Conservation (phyloP, 2,329 filamentous ascomycete genomes). For the Neobulgaria alba region DNA sequence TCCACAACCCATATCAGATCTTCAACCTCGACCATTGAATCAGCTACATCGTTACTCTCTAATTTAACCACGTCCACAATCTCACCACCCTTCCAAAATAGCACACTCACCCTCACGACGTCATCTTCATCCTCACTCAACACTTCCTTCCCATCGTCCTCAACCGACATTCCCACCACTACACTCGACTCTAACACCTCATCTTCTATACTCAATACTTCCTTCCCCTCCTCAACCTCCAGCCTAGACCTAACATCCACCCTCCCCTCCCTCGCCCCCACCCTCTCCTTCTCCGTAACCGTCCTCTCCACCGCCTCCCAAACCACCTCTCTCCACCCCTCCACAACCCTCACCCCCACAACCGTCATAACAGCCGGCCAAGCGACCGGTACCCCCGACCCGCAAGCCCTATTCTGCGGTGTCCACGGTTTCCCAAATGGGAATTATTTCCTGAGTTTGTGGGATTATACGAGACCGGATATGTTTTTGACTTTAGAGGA, state of each 20-base stretch:
- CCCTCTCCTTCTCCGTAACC: constrained; percentile 21
- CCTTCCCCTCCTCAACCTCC: neutral
- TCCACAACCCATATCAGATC: no score
- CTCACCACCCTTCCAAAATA: no score
- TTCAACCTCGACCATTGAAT: no score
- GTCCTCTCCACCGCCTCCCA: constrained; percentile 25
- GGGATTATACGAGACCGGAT: constrained; percentile 28
- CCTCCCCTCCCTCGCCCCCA: constrained; percentile 3
- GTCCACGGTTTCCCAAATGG: constrained; percentile 31
- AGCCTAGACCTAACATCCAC: no score
- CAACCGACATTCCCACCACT: neutral
- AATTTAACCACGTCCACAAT: no score
- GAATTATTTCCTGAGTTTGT: constrained; percentile 33
- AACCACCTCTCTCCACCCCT: constrained; percentile 20
- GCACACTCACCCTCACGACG: neutral
- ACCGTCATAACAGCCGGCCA: constrained; percentile 26
- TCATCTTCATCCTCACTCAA: neutral
- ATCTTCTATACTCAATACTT: neutral
- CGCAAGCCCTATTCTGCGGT: constrained; percentile 31
- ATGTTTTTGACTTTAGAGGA: constrained; percentile 32
- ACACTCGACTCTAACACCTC: neutral
- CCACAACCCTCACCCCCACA: constrained; percentile 23
- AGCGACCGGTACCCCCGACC: constrained; percentile 27
- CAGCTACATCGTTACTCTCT: no score
- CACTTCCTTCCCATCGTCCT: neutral